Evolutionary conservation across 1,284 basidiomycete genomes (phyloP), one percentile per base, ranked within the genome.

Genomic region (Sanguinoderma infundibulare): DNA sequence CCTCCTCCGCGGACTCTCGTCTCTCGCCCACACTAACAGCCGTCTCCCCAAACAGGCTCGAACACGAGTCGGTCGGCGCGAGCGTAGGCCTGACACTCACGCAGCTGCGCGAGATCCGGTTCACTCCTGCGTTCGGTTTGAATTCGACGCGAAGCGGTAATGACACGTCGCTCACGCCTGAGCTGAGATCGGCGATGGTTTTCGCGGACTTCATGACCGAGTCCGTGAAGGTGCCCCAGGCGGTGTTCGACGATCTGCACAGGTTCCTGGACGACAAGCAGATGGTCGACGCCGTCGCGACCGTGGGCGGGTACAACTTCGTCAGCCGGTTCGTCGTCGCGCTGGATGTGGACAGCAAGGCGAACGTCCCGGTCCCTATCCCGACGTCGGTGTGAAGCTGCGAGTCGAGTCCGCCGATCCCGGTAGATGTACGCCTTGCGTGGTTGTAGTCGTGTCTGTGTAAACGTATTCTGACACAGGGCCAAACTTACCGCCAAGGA

Each of bases 51-150:
- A n/a, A 34, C 53, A 80, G 79, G 79, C 58, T 77, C 17, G 77
- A 79, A 55, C 79, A 81, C 57, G 79, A 80, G 66, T 59, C 77
- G n/a, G 74, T 77, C 5, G 79, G 75, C 24, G 75, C 77, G 36
- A 60, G 73, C 7, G 78, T 68, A 36, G 79, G 79, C 51, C 70
- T 80, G 24, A 80, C 77, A 1, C 75, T 75, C 5, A 65, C 68
- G 6, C 76, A 81, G 59, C 73, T 81, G 46, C 72, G 62, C 34
- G 72, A 72, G 30, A 73, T 81, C 55, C 75, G 78, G 6, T 67
- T 76, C 52, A 68, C 73, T 14, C 74, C 74, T 5, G 55, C 73
- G 1, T 73, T 78, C 62, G 54, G 64, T n/a, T 59, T 65, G 15
- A 65, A 47, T 14, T 38, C 55, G 14, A 52, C n/a, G n/a, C n/a